Evolutionary conservation across 2,329 filamentous ascomycete genomes (phyloP).

Genomic region (Aspergillus neotritici): DNA sequence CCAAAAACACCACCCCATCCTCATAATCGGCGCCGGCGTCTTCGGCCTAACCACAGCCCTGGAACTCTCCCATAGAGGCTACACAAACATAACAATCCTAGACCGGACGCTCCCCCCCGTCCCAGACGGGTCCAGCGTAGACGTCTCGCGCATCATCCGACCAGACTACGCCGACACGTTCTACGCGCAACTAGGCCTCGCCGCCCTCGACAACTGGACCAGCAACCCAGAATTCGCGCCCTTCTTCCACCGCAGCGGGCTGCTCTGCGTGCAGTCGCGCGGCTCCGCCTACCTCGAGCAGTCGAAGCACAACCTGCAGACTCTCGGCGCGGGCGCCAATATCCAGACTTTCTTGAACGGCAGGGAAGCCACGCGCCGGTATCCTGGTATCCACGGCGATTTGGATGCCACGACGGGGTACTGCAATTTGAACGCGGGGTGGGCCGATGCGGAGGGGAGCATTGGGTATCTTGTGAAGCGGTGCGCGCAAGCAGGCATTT

Average conservation of each 20-base stretch:
- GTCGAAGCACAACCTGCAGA: constrained; percentile 30
- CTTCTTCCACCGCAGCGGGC: constrained; percentile 24
- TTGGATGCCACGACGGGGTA: constrained; percentile 74
- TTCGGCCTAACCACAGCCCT: constrained; percentile 62
- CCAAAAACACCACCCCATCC: constrained; percentile 44
- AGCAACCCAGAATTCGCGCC: constrained; percentile 35
- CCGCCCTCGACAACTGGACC: constrained; percentile 63
- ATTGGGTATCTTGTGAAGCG: no score
- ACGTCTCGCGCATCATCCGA: constrained; percentile 54
- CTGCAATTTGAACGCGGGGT: constrained; percentile 39
- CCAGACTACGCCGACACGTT: constrained; percentile 72
- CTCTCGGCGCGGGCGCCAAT: constrained; percentile 31
- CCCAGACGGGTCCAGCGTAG: constrained; percentile 50
- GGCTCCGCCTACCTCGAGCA: constrained; percentile 23
- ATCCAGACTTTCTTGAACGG: constrained; percentile 52
- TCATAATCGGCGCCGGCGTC: constrained; percentile 65
- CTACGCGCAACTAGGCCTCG: constrained; percentile 65
- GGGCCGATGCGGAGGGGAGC: constrained; percentile 10
- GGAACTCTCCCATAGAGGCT: constrained; percentile 56
- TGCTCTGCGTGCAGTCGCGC: constrained; percentile 24
- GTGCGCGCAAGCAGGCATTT: constrained; percentile 39
- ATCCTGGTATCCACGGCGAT: constrained; percentile 38
- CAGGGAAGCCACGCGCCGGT: constrained; percentile 58
- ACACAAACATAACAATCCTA: constrained; percentile 50
- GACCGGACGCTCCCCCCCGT: constrained; percentile 51